phyloP scores from a whole-genome alignment of 495 filamentous ascomycete genomes.

The Immersiella caudata region DNA sequence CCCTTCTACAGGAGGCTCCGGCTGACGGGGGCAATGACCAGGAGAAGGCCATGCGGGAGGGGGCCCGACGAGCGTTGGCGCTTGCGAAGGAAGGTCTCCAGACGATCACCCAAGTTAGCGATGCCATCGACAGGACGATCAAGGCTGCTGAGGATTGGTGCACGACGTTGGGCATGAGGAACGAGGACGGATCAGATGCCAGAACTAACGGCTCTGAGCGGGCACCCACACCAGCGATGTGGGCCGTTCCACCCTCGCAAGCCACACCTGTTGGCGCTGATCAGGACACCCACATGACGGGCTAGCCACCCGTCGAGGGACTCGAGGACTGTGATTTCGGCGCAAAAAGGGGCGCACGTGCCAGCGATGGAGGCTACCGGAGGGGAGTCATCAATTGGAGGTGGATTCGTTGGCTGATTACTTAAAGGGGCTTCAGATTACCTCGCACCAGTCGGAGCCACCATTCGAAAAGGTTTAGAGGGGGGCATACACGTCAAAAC shows the following conservation, averaged over 20 bases:
- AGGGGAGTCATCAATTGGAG: background rate
- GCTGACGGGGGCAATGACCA: conserved; percentile 39
- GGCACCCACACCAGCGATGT: conserved; percentile 3
- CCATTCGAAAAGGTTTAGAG: background rate
- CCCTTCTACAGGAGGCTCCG: conserved; percentile 50
- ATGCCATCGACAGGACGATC: conserved; percentile 80
- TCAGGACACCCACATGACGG: conserved; percentile 12
- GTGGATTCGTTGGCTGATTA: background rate
- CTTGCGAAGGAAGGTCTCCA: conserved; percentile 86
- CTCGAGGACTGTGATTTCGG: background rate
- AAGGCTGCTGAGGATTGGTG: conserved; percentile 87
- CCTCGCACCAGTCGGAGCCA: background rate
- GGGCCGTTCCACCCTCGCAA: conserved; percentile 9
- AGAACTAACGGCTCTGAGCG: background rate
- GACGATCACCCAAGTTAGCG: conserved; percentile 83
- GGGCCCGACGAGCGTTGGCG: conserved; percentile 71
- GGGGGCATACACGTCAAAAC: background rate
- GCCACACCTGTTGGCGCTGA: background rate
- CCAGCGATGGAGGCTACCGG: too few species aligned
- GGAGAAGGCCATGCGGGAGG: conserved; percentile 44
- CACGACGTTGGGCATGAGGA: conserved; percentile 67
- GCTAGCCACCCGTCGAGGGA: background rate
- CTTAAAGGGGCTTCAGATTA: background rate
- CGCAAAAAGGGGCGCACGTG: too few species aligned
- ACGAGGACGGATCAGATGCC: conserved; percentile 34